Percentiles rank a stretch among this genome's conserved stretches.
phyloP scores from a whole-genome alignment of 495 filamentous ascomycete genomes.

The Aspergillus sclerotiicarbonarius region DNA sequence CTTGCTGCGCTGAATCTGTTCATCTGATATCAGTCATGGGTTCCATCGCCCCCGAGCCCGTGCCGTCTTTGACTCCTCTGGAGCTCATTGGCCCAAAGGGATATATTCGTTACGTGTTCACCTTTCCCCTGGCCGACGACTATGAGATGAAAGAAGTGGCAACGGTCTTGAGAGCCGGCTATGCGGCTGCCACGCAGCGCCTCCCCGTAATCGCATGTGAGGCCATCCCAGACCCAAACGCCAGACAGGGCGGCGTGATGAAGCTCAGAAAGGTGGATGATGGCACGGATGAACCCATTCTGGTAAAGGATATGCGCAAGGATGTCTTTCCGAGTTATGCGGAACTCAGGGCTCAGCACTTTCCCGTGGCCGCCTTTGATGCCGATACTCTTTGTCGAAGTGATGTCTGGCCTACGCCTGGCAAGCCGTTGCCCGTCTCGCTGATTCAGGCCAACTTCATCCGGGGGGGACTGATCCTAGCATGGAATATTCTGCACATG shows the following conservation, averaged over 20 bases:
- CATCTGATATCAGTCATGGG: constrained; percentile 12
- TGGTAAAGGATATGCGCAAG: constrained; percentile 31
- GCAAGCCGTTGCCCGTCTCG: constrained; percentile 26
- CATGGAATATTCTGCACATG: constrained; percentile 31
- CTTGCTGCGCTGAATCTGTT: too few relatives aligned
- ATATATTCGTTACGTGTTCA: constrained; percentile 32
- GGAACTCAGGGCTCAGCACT: constrained; percentile 30
- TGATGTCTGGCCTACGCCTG: constrained; percentile 28
- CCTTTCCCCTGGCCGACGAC: constrained; percentile 23
- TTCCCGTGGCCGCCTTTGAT: constrained; percentile 31
- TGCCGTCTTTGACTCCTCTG: constrained; percentile 25
- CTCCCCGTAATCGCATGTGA: constrained; percentile 31
- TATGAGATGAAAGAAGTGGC: constrained; percentile 27
- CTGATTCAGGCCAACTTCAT: constrained; percentile 41
- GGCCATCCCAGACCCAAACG: constrained; percentile 26
- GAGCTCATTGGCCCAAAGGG: constrained; percentile 37
- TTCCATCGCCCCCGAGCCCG: not conserved
- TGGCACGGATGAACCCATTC: constrained; percentile 10
- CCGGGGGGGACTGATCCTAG: constrained; percentile 26
- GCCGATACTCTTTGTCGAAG: constrained; percentile 30
- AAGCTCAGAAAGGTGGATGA: constrained; percentile 22
- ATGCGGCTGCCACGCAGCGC: constrained; percentile 23
- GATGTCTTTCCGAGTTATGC: constrained; percentile 19
- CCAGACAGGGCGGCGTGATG: constrained; percentile 30
- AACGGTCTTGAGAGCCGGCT: constrained; percentile 24